Evolutionary conservation across 2,329 filamentous ascomycete species (phyloP).

Genomic region (Penicillium sp.): DNA sequence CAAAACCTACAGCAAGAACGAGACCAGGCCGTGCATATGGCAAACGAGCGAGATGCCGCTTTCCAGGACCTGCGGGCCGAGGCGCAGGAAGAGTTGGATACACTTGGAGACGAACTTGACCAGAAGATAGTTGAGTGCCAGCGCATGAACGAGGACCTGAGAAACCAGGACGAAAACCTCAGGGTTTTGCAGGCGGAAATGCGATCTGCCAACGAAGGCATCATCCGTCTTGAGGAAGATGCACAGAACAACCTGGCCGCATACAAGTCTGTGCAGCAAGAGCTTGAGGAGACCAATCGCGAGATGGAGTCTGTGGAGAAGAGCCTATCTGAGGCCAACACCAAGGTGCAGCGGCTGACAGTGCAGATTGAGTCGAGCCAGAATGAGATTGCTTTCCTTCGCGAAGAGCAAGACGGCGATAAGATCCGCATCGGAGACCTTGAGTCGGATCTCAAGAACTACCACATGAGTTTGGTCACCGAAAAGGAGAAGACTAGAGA

Average conservation of each 20-base stretch:
- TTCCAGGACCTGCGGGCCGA: conserved; percentile 48
- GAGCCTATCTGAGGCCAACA: conserved; percentile 72
- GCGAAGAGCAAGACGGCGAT: conserved; percentile 92
- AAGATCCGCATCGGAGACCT: conserved; percentile 96
- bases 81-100: conserved; percentile 52
- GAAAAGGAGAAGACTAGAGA: conserved; percentile 69
- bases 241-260: conserved; percentile 67
- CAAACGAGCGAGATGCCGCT: conserved; percentile 53
- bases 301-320: conserved; percentile 81
- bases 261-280: conserved; percentile 73
- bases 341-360: conserved; percentile 76
- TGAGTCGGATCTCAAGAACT: conserved; percentile 68
- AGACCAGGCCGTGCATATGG: conserved; percentile 70
- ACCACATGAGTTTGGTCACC: conserved; percentile 71
- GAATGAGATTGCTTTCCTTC: conserved; percentile 84
- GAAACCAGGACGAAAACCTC: conserved; percentile 75
- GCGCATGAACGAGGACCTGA: conserved; percentile 61
- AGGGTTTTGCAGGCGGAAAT: conserved; percentile 87
- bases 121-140: conserved; percentile 63
- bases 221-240: conserved; percentile 82
- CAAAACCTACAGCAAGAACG: conserved; percentile 71
- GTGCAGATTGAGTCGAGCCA: conserved; percentile 90
- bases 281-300: conserved; percentile 71
- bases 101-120: conserved; percentile 57
- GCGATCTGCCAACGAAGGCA: conserved; percentile 76